Evolutionary conservation across 257 asterid species (phyloP), one percentile per base, ranked within the genome.

Genomic region (Coffea canephora): DNA sequence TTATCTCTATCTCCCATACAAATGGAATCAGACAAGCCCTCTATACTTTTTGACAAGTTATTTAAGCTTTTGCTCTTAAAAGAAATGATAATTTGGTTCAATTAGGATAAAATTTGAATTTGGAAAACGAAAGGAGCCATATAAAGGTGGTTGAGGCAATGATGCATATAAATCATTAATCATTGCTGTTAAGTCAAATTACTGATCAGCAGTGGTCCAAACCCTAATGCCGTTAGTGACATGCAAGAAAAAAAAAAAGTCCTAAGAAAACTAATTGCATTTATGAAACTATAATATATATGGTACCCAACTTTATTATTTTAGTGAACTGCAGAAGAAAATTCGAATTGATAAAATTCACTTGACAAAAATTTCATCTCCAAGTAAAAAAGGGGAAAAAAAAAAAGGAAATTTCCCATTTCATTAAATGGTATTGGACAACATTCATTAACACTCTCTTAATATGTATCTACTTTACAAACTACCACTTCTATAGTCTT

Each of bases 151-250:
- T 71, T 83, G 49, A 74, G 83, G 78, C 81, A 87, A 93, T 90
- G 92, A 91, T 89, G 86, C 76, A 74, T 61, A 48, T 89, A 90
- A 90, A 91, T 91, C 84, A 93, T 89, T 74, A 39, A 91, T 91
- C 84, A 93, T 89, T 74, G 55, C 75, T 79, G 71, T 34, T 25
- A 81, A 79, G 86, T 80, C 88, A 87, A 84, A 81, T 79, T 82
- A 81, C 82, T 82, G 64, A 59, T 2, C 1, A 46, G 11, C 6
- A 2, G 88, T 85, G 89, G 91, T 83, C 93, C 89, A 86, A 54
- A 80, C 76, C 85, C 34, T 83, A 78, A 72, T 74, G 78, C 83
- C 87, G 34, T 79, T 85, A 75, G 43, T 82, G 79, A 46, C 48
- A 75, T 73, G 79, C 50, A 81, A 72, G 45, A 41, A 71, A 74